These are phyloP conservation scores for Heritiera littoralis DNA, from an alignment of 345 rosid genomes.

Conservation along the genomic window DNA sequence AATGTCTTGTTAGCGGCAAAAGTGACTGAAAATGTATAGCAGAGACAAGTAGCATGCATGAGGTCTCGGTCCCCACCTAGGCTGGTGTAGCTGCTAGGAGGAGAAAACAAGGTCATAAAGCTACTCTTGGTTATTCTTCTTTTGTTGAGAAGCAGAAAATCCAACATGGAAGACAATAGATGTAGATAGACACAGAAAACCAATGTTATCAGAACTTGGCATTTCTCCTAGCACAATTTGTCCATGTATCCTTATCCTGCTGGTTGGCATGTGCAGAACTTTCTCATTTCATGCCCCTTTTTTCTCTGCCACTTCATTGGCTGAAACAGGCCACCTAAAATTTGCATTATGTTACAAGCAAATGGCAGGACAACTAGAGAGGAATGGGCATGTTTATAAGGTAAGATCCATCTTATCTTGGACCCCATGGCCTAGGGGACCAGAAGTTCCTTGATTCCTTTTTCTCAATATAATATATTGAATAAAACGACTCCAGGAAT, in stretches of 20 bases:
- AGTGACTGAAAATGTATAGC: constrained; percentile 36
- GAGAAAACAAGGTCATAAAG: background rate
- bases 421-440: constrained; percentile 41
- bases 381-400: constrained; percentile 20
- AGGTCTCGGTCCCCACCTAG: constrained; percentile 48
- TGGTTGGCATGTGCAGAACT: constrained; percentile 39
- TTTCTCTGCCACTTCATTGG: constrained; percentile 21
- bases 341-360: background rate
- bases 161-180: constrained; percentile 39
- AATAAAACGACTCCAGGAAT: background rate
- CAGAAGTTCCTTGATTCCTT: constrained; percentile 26
- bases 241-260: constrained; percentile 53
- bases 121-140: background rate
- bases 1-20: constrained; percentile 29
- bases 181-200: constrained; percentile 27
- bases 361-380: constrained; percentile 22
- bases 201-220: constrained; percentile 37
- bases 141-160: constrained; percentile 8
- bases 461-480: background rate
- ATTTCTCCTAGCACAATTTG: constrained; percentile 49
- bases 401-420: constrained; percentile 23
- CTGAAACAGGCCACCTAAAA: constrained; percentile 30
- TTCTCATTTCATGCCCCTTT: constrained; percentile 23
- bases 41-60: constrained; percentile 48
- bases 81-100: constrained; percentile 12